Evolutionary conservation across 257 asterid genomes (phyloP).

Genomic region (Solanum lignicaule): DNA sequence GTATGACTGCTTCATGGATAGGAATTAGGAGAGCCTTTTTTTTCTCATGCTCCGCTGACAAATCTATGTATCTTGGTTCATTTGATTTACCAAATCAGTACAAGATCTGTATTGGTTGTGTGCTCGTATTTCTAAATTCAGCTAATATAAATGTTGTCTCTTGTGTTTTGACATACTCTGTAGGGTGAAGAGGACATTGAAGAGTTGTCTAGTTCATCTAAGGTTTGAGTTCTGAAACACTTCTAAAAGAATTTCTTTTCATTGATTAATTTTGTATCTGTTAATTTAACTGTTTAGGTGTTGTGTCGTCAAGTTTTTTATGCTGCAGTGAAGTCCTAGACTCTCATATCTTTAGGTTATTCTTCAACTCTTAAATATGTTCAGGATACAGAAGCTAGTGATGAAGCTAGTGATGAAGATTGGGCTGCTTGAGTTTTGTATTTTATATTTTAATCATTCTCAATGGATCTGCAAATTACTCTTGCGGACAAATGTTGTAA

Average conservation of each 20-base stretch:
- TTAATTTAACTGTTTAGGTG: neutral
- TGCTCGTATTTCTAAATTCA: neutral
- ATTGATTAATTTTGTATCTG: neutral
- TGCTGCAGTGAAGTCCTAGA: neutral
- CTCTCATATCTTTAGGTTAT: neutral
- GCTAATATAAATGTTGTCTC: neutral
- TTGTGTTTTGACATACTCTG: constrained; percentile 2
- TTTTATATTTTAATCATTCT: neutral
- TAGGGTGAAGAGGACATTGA: constrained; percentile 56
- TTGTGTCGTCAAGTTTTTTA: neutral
- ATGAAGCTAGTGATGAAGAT: constrained; percentile 57
- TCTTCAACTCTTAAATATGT: neutral
- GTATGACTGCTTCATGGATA: neutral
- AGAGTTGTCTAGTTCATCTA: constrained; percentile 51
- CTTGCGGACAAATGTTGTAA: neutral
- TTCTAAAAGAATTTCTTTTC: neutral
- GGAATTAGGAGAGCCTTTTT: neutral
- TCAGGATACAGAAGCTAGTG: constrained; percentile 51
- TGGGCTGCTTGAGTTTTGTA: constrained; percentile 34
- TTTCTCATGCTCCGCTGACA: neutral
- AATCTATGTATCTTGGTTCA: neutral
- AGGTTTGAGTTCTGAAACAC: constrained; percentile 23
- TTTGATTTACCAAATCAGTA: neutral
- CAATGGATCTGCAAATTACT: neutral
- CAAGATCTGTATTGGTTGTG: neutral